These are phyloP conservation scores for Aspergillus sp. DNA, from an alignment of 2,329 filamentous ascomycete genomes.

Conservation along the genomic window DNA sequence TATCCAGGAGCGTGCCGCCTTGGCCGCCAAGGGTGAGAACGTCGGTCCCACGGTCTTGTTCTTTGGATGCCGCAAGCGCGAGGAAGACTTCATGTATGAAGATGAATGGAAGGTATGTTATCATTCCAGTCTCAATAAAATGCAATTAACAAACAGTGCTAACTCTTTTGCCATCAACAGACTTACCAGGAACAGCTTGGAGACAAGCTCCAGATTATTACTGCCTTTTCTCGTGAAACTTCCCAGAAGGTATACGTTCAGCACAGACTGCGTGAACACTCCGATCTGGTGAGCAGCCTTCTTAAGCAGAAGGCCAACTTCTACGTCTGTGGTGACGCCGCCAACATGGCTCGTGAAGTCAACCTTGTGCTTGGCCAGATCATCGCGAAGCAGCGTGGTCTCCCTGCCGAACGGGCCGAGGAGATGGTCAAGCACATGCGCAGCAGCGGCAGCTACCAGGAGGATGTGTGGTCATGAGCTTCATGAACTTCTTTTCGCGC, in stretches of 20 bases:
- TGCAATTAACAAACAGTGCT: constrained; percentile 14
- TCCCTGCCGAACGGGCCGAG: constrained; percentile 84
- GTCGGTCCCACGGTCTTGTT: constrained; percentile 89
- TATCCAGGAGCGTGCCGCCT: constrained; percentile 85
- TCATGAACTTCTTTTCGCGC: constrained; percentile 4
- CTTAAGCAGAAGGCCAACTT: constrained; percentile 84
- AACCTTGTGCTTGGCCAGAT: constrained; percentile 85
- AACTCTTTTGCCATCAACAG: constrained; percentile 48
- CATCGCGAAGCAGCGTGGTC: constrained; percentile 76
- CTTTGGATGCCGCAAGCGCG: constrained; percentile 84
- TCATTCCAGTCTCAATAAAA: not conserved
- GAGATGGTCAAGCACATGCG: constrained; percentile 98
- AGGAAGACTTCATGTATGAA: constrained; percentile 91
- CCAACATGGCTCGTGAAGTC: constrained; percentile 94
- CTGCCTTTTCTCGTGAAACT: constrained; percentile 89
- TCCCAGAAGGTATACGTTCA: constrained; percentile 95
- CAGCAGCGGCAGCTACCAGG: constrained; percentile 93
- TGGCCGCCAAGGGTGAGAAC: constrained; percentile 73
- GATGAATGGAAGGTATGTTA: constrained; percentile 83
- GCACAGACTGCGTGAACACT: constrained; percentile 80
- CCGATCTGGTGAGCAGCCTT: constrained; percentile 82
- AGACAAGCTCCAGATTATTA: constrained; percentile 85
- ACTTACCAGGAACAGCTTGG: constrained; percentile 79
- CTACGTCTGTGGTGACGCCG: constrained; percentile 96
- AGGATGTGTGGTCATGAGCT: constrained; percentile 65